Evolutionary conservation across 1,284 basidiomycete genomes (phyloP), one percentile per base, ranked within the genome.

Genomic region (Schizophyllum commune): DNA sequence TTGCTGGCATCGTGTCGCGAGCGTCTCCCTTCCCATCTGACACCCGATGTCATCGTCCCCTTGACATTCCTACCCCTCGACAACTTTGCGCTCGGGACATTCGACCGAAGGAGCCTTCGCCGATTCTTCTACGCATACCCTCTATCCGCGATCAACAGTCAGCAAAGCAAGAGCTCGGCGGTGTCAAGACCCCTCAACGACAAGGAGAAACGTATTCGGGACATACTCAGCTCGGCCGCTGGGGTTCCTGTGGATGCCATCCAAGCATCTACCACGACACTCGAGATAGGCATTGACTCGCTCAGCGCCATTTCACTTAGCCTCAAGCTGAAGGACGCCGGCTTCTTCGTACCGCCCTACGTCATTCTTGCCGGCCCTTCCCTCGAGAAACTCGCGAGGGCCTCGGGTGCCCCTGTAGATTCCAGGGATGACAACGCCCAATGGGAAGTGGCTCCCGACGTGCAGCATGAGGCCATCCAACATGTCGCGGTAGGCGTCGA

Each of bases 291-390:
- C 15, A 57, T 62, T 19, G 61, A 62, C 51, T 62, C 61, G 21
- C 58, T 62, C 53, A 62, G 32, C 20, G 61, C 61, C 11, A 62
- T 62, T 20, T 62, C 61, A 19, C 55, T 62, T 13, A 60, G 58
- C 39, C 60, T 55, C 54, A 58, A 56, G 27, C 32, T 62, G 4
- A 62, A 60, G 32, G 27, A 55, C 11, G 58, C 58, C 20, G 61
- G 61, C 19, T 62, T 60, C 52, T 62, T 62, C 32, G 58, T 62
- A 21, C 61, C 61, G 19, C 61, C 61, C 20, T 58, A 62, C 39
- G 58, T 62, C 21, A 62, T 62, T 27, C 54, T 62, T 15, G 60
- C 61, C 7, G 61, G 61, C 9, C 61, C 61, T 55, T 55, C 61
- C 17, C 33, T 62, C 9, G 58, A 53, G 34, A 60, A 57, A 11